These are phyloP conservation scores for Lactarius trivialis DNA, from an alignment of 768 basidiomycete species.

Conservation along the genomic window DNA sequence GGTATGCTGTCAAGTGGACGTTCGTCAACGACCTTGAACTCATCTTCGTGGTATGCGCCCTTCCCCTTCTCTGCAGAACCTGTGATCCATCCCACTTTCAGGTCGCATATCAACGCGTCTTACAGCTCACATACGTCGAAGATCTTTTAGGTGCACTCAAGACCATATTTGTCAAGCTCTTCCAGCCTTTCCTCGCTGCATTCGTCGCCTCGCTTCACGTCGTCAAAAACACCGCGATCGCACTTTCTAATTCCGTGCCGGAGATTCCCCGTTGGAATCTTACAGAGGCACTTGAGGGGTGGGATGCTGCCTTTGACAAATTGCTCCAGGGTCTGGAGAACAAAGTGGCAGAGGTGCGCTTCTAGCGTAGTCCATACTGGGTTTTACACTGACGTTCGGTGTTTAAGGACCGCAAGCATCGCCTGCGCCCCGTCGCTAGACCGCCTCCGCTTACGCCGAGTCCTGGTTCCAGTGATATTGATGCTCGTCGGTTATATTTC, in stretches of 20 bases:
- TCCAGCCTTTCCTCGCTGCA: slow-evolving; percentile 73
- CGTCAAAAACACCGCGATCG: slow-evolving; percentile 39
- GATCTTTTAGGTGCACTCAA: slow-evolving; percentile 79
- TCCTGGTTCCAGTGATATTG: slow-evolving; percentile 52
- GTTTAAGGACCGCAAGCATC: slow-evolving; percentile 63
- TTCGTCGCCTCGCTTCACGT: slow-evolving; percentile 82
- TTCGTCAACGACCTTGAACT: slow-evolving; percentile 93
- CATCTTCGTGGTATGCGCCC: slow-evolving; percentile 80
- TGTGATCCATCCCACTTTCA: slow-evolving; percentile 29
- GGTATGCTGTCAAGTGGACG: slow-evolving; percentile 91
- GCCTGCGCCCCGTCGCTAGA: slow-evolving; percentile 41
- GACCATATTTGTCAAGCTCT: slow-evolving; percentile 78
- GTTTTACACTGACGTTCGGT: neutral
- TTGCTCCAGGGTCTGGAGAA: slow-evolving; percentile 68
- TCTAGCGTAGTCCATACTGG: slow-evolving; percentile 7
- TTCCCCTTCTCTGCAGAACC: neutral
- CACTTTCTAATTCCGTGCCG: slow-evolving; percentile 31
- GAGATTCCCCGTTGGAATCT: slow-evolving; percentile 57
- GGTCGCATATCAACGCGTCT: slow-evolving; percentile 95
- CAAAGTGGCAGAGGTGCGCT: slow-evolving; percentile 58
- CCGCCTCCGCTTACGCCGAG: slow-evolving; percentile 34
- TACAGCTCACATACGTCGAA: slow-evolving; percentile 91
- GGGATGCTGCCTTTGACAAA: slow-evolving; percentile 78
- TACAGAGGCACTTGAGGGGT: slow-evolving; percentile 60
- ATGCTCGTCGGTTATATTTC: slow-evolving; percentile 42